These are phyloP conservation scores for Jamesozyma jinghongensis DNA, from an alignment of 805 yeast genomes.

Conservation along the genomic window DNA sequence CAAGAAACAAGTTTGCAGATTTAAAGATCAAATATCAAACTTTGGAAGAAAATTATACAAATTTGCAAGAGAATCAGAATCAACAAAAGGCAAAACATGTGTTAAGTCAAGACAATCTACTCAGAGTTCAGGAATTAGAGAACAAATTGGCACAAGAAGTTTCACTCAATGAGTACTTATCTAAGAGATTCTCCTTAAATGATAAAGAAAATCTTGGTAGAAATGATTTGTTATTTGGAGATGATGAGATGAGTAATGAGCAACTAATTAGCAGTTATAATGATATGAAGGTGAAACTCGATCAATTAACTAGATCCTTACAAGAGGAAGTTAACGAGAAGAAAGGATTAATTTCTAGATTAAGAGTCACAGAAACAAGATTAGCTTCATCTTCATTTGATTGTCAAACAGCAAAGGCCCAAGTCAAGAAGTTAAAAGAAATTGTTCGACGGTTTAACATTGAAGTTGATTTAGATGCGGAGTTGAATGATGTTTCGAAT, in stretches of 20 bases:
- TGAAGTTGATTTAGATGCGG: conserved; percentile 22
- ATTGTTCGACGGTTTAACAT: conserved; percentile 19
- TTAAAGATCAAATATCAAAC: conserved; percentile 26
- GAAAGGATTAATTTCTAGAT: conserved; percentile 44
- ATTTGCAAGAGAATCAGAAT: conserved; percentile 28
- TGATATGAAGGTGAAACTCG: conserved; percentile 40
- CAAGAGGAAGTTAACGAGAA: conserved; percentile 38
- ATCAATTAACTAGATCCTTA: conserved; percentile 42
- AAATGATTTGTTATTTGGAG: neutral
- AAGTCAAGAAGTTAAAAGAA: conserved; percentile 32
- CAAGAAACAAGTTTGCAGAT: conserved; percentile 21
- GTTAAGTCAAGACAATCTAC: conserved; percentile 37
- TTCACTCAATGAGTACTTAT: conserved; percentile 23
- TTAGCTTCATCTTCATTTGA: conserved; percentile 58
- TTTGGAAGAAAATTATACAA: conserved; percentile 35
- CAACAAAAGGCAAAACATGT: conserved; percentile 21
- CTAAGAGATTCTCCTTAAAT: conserved; percentile 20
- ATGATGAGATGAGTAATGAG: conserved; percentile 10
- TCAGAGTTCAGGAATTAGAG: conserved; percentile 33
- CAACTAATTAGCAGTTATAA: conserved; percentile 28
- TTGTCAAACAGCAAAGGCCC: conserved; percentile 40
- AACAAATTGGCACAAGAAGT: conserved; percentile 27
- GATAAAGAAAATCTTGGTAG: neutral
- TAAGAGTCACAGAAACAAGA: conserved; percentile 51
- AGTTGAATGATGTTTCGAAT: conserved; percentile 10